A percentile compares a stretch with the other conserved stretches of the same genome.
These are phyloP conservation scores for Mycena kentingensis DNA, from an alignment of 768 basidiomycete species.

Conservation along the genomic window DNA sequence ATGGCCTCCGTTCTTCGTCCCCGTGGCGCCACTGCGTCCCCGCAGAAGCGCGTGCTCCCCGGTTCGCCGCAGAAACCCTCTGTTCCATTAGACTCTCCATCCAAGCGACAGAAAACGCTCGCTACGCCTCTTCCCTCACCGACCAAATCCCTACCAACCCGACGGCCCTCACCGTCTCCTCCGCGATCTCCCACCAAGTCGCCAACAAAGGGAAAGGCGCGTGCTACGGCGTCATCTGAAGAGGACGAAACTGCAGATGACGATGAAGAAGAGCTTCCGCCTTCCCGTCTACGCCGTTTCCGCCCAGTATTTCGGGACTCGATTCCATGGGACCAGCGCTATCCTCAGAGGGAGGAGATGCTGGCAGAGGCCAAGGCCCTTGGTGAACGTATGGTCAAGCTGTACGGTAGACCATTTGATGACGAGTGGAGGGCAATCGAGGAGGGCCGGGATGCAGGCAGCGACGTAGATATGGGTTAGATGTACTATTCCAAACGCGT, in stretches of 20 bases:
- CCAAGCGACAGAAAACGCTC: conserved; percentile 17
- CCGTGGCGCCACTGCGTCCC: conserved; percentile 30
- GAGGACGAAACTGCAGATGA: conserved; percentile 25
- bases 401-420: conserved; percentile 11
- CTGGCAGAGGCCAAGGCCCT: background rate
- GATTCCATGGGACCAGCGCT: conserved; percentile 48
- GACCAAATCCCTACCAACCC: conserved; percentile 2
- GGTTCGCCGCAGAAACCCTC: conserved; percentile 44
- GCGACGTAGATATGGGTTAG: background rate
- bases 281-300: conserved; percentile 40
- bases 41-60: conserved; percentile 43
- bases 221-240: conserved; percentile 23
- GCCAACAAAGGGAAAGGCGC: conserved; percentile 19
- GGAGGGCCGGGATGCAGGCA: background rate
- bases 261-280: conserved; percentile 23
- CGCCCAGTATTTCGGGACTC: conserved; percentile 52
- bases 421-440: conserved; percentile 1
- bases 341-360: conserved; percentile 35
- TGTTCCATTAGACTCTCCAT: conserved; percentile 16
- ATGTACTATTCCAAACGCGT: no score
- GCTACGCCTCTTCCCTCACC: conserved; percentile 14
- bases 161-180: background rate
- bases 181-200: conserved; percentile 12
- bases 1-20: conserved; percentile 34
- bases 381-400: conserved; percentile 7